Conservation (phyloP, 116 monocot species). For the Cymodocea nodosa region DNA sequence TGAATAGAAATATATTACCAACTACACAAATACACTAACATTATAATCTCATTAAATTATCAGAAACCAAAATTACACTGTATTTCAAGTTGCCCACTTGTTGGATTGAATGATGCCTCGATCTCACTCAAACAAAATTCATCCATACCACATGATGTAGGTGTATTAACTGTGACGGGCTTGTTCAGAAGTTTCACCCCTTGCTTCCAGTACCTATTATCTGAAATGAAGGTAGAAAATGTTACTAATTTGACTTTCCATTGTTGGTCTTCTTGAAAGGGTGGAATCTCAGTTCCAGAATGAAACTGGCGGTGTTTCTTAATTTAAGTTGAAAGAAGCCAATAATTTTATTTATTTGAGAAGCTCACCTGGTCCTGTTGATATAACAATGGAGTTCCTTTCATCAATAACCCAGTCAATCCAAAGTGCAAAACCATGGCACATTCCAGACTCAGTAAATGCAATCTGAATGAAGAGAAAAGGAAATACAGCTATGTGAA, state of each 20-base stretch:
- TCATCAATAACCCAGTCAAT: conserved; percentile 90
- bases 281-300: not conserved
- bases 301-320: not conserved
- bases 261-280: not conserved
- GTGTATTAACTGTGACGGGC: conserved; percentile 33
- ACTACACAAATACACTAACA: no score
- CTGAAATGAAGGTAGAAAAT: conserved; percentile 24
- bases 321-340: not conserved
- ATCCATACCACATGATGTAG: conserved; percentile 5
- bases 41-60: not conserved
- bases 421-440: conserved; percentile 97
- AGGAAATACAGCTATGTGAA: not conserved
- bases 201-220: conserved; percentile 87
- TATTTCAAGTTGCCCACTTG: conserved; percentile 41
- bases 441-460: conserved; percentile 48
- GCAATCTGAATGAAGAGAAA: conserved; percentile 30
- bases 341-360: not conserved
- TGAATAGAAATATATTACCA: no score
- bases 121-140: conserved; percentile 28
- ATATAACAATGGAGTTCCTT: conserved; percentile 36
- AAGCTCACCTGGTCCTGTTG: conserved; percentile 75
- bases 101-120: conserved; percentile 64
- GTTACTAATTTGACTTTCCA: no score
- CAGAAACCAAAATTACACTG: conserved; percentile 12
- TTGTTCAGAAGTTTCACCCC: conserved; percentile 77